Percentiles rank a stretch among this genome's conserved stretches.
phyloP scores from a whole-genome alignment of 352 stramenopile genomes.

The Peronospora farinosa region DNA sequence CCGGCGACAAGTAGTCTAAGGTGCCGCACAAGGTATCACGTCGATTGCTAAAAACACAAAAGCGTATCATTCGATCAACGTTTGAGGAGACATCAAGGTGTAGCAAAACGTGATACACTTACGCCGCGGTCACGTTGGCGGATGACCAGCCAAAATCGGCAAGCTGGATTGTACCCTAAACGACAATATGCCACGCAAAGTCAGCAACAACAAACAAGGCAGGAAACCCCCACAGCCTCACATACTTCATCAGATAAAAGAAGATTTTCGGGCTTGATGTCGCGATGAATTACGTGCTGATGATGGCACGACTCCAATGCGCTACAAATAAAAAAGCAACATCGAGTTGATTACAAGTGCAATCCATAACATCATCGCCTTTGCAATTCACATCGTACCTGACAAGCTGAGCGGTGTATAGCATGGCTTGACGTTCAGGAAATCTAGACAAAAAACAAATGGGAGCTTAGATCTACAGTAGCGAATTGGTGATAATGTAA shows the following conservation, averaged over 20 bases:
- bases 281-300: constrained; percentile 87
- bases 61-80: not conserved
- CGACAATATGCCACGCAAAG: not conserved
- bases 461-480: not conserved
- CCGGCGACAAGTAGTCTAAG: constrained; percentile 98
- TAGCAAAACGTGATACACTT: constrained; percentile 15
- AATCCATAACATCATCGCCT: not conserved
- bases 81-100: not conserved
- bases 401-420: constrained; percentile 68
- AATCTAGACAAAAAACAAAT: constrained; percentile 28
- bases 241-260: constrained; percentile 67
- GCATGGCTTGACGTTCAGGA: constrained; percentile 52
- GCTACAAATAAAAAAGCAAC: constrained; percentile 12
- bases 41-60: constrained; percentile 46
- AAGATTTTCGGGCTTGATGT: constrained; percentile 96
- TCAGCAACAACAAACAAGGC: constrained; percentile 1
- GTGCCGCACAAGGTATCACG: constrained; percentile 98
- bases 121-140: constrained; percentile 72
- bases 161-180: constrained; percentile 92
- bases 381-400: constrained; percentile 26
- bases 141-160: constrained; percentile 99
- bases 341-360: not conserved
- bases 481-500: not conserved
- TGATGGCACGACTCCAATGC: constrained; percentile 65
- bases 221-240: not conserved